Conservation (phyloP, 805 yeast species). For the Suhomyces sp. region DNA sequence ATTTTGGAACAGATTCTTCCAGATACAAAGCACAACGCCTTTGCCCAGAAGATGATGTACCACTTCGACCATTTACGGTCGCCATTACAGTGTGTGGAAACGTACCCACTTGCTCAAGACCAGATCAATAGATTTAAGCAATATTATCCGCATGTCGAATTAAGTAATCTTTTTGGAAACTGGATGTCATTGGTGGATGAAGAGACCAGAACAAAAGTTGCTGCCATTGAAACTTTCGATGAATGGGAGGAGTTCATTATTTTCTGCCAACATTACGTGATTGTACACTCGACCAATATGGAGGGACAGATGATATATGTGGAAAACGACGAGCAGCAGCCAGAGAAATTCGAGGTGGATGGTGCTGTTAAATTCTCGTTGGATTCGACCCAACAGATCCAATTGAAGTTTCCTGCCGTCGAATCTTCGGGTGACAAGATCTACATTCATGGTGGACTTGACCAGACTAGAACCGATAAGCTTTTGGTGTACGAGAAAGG, state of each 20-base stretch:
- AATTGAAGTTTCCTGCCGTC: slow-evolving; percentile 46
- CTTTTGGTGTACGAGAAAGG: slow-evolving; percentile 2
- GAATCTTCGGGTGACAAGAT: slow-evolving; percentile 18
- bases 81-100: slow-evolving; percentile 63
- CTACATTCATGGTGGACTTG: slow-evolving; percentile 42
- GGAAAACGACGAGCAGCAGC: neutral
- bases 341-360: slow-evolving; percentile 1
- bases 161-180: slow-evolving; percentile 53
- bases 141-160: slow-evolving; percentile 52
- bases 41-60: slow-evolving; percentile 69
- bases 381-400: slow-evolving; percentile 10
- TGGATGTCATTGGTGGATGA: slow-evolving; percentile 51
- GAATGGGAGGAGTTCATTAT: slow-evolving; percentile 81
- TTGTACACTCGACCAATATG: slow-evolving; percentile 60
- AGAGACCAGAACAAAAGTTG: slow-evolving; percentile 41
- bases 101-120: slow-evolving; percentile 50
- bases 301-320: slow-evolving; percentile 12
- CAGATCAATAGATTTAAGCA: slow-evolving; percentile 51
- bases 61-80: slow-evolving; percentile 68
- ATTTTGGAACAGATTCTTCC: slow-evolving; percentile 74
- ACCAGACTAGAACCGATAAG: slow-evolving; percentile 26
- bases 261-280: slow-evolving; percentile 72
- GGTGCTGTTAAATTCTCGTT: neutral
- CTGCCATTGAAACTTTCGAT: slow-evolving; percentile 65
- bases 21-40: slow-evolving; percentile 59